phyloP scores from a whole-genome alignment of 495 filamentous ascomycete genomes.

The Hypoxylon cercidicola region DNA sequence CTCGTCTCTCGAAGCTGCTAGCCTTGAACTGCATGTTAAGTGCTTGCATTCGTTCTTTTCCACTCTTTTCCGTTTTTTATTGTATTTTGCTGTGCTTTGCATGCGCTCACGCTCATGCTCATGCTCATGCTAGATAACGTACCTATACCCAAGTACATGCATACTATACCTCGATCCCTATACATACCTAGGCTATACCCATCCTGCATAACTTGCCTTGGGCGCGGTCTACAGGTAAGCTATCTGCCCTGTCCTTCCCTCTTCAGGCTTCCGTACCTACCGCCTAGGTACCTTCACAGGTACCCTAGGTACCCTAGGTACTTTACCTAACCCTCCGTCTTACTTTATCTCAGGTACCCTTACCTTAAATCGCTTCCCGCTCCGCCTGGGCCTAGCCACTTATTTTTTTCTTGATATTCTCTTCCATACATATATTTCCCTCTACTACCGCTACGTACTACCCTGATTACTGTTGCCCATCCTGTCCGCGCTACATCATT shows the following conservation, averaged over 20 bases:
- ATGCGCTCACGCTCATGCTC: background rate
- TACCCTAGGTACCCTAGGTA: conserved; percentile 10
- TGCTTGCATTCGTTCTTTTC: conserved; percentile 30
- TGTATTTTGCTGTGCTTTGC: conserved; percentile 21
- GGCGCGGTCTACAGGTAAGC: background rate
- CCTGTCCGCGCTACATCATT: conserved; percentile 20
- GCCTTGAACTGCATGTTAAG: conserved; percentile 31
- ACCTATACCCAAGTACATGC: conserved; percentile 9
- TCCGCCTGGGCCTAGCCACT: conserved; percentile 41
- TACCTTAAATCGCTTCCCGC: conserved; percentile 46
- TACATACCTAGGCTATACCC: background rate
- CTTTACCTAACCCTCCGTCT: conserved; percentile 25
- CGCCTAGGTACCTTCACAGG: conserved; percentile 13
- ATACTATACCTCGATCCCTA: background rate
- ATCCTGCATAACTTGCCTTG: conserved; percentile 5
- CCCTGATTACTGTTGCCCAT: conserved; percentile 36
- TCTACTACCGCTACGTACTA: conserved; percentile 33
- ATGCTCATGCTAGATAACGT: conserved; percentile 35
- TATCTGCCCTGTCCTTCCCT: conserved; percentile 28
- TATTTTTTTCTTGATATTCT: conserved; percentile 18
- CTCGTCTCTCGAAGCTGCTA: conserved; percentile 7
- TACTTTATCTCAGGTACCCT: conserved; percentile 34
- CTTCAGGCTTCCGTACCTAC: conserved; percentile 8
- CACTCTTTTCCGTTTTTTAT: conserved; percentile 2
- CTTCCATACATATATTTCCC: conserved; percentile 33